Base-by-base conservation (phyloP, 345 rosid species). In the Salix brachista region DNA sequence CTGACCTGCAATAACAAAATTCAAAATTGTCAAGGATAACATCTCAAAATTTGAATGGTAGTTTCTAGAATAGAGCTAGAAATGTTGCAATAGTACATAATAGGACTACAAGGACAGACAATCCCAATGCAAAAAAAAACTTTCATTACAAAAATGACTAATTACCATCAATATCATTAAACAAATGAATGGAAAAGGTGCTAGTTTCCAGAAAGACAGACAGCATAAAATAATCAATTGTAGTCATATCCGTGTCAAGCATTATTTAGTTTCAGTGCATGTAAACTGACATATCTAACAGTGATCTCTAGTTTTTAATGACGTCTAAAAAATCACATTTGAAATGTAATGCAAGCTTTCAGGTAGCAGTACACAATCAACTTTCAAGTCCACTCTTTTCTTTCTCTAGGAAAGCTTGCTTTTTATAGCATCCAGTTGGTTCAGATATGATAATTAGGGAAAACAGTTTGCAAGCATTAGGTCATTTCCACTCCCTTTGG, bases 1-100 rank as follows among this genome's bases (percentile, higher is more conserved):
- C 80, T 81, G 60, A 81, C 84, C 84, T 81, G 78, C 26, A 34
- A 84, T 30, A 69, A 21, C 64, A 30, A 52, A 65, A 41, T 25
- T 30, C 13, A 34, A 8, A 6, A 50, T 13, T 10, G 41, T 66
- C 17, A 34, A 1, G 11, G 2, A 8, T 16, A 16, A 14, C 0
- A 12, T 32, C 39, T 66, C 16, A 19, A 14, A 32, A 30, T 23
- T 19, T 18, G 23, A 66, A 34, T 37, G 37, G 25, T 37, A 36
- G 69, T 37, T 66, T 66, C 21, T 58, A n/a, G 28, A 58, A 26
- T 58, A 58, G 25, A 58, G 28, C 28, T 23, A n/a, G 64, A 58
- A 1, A 23, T 58, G 25, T 23, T n/a, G 64, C 64, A 58, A 58
- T 58, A 11, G 23, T 58, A 58, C 28, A 58, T 12, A 58, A 0